Percentiles rank a stretch among this genome's conserved stretches.
These are phyloP conservation scores for Grigorovia humatica DNA, from an alignment of 805 yeast species.

Conservation along the genomic window DNA sequence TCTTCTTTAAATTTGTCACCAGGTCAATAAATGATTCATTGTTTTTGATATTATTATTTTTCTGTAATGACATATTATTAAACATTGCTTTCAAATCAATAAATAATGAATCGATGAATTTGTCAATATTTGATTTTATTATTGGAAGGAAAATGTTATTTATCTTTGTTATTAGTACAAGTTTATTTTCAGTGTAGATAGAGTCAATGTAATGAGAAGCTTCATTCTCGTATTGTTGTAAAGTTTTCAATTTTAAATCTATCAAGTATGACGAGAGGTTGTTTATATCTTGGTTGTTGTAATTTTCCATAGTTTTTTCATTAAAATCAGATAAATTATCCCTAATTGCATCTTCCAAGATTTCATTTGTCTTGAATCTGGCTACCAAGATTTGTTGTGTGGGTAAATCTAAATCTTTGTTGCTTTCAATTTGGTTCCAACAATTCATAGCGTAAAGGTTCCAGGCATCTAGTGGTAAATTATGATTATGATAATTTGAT, in stretches of 20 bases:
- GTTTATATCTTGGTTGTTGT: slow-evolving; percentile 17
- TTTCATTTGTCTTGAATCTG: slow-evolving; percentile 88
- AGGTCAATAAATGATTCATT: neutral
- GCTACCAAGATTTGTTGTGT: slow-evolving; percentile 95
- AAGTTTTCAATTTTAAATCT: slow-evolving; percentile 35
- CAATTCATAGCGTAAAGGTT: slow-evolving; percentile 78
- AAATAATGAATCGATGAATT: neutral
- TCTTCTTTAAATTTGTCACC: neutral
- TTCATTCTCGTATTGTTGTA: slow-evolving; percentile 48
- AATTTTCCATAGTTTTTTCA: slow-evolving; percentile 24
- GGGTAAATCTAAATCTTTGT: slow-evolving; percentile 91
- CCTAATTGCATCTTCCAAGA: slow-evolving; percentile 44
- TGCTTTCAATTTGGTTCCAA: slow-evolving; percentile 89
- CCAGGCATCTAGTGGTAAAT: slow-evolving; percentile 95
- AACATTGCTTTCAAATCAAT: neutral
- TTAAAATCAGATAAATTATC: slow-evolving; percentile 32
- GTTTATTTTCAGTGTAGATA: slow-evolving; percentile 59
- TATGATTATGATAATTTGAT: slow-evolving; percentile 70
- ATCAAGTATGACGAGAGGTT: slow-evolving; percentile 36
- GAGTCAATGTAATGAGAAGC: slow-evolving; percentile 66
- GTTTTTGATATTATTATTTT: neutral
- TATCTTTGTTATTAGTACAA: slow-evolving; percentile 38
- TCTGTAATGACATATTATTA: neutral
- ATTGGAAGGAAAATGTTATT: neutral
- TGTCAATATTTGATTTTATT: slow-evolving; percentile 7